Evolutionary conservation across 768 basidiomycete genomes (phyloP), one percentile per base, ranked within the genome.

Genomic region (Auricularia heimuer): DNA sequence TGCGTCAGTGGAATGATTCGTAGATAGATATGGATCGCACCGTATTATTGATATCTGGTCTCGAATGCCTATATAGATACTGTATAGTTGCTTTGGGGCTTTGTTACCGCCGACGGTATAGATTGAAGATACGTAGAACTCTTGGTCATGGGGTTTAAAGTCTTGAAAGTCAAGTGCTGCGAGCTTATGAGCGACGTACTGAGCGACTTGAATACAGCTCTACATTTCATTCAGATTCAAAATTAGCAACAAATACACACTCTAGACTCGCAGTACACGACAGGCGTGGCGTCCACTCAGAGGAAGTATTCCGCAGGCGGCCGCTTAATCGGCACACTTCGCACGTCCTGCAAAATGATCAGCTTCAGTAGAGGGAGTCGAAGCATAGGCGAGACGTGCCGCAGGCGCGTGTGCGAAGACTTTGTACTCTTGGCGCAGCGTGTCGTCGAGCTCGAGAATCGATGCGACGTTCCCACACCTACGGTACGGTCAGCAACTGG

Each of bases 381-480:
- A 58, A 11, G 47, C 36, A 37, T 29, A 33, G 54, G 12, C n/a
- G 16, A 33, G 24, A 8, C 37, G 47, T 74, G 92, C 91, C 75
- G 91, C 82, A 1, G 92, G 86, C 4, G 96, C 96, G 71, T 93
- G 91, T 51, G 85, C 82, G 76, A 99, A 98, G 18, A 96, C 94
- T 72, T 95, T 96, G 78, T 98, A 99, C 74, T 94, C 92, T 74
- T 97, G 94, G 34, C 85, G 85, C 36, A 98, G 83, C 70, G 94
- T 82, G 70, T 98, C 97, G 74, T 98, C 94, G 62, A 99, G 81
- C 73, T 96, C 89, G 18, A 98, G 81, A 70, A 98, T 94, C 35
- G 92, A 94, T 37, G 95, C 94, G 29, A 96, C 91, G 74, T 98
- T 97, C 18, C 96, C 96, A 74, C 96, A 98, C 68, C 94, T 94